Conservation (phyloP, 2,329 filamentous ascomycete species). For the Verticillium longisporum region DNA sequence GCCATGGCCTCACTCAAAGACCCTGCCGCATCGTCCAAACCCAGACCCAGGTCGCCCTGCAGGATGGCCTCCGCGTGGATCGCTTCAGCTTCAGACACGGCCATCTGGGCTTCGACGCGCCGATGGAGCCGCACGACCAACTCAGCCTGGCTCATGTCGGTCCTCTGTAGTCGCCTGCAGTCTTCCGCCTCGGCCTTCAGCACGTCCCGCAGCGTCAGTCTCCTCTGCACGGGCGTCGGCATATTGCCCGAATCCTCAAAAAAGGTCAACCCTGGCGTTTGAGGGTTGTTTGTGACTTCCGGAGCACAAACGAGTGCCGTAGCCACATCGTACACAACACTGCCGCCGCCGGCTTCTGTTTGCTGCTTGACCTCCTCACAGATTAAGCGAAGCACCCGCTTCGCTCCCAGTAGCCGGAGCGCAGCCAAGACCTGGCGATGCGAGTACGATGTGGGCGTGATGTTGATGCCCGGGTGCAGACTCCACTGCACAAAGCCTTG, state of each 20-base stretch:
- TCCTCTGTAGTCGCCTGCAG: slow-evolving; percentile 47
- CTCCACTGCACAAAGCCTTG: slow-evolving; percentile 62
- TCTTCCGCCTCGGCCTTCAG: slow-evolving; percentile 52
- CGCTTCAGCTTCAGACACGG: slow-evolving; percentile 23
- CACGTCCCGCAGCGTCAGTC: slow-evolving; percentile 52
- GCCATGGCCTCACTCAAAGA: slow-evolving; percentile 34
- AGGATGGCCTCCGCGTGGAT: slow-evolving; percentile 33
- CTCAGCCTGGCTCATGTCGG: slow-evolving; percentile 52
- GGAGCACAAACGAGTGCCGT: slow-evolving; percentile 65
- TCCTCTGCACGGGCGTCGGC: slow-evolving; percentile 31
- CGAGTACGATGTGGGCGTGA: slow-evolving; percentile 60
- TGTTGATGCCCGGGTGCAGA: slow-evolving; percentile 45
- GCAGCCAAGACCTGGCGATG: slow-evolving; percentile 62
- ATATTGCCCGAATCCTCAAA: slow-evolving; percentile 28
- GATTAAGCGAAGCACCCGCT: slow-evolving; percentile 52
- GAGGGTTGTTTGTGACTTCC: slow-evolving; percentile 39
- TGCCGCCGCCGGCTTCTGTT: slow-evolving; percentile 50
- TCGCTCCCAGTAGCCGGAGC: slow-evolving; percentile 54
- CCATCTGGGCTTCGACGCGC: slow-evolving; percentile 60
- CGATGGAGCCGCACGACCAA: slow-evolving; percentile 56
- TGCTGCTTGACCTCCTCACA: slow-evolving; percentile 62
- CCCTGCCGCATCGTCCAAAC: slow-evolving; percentile 22
- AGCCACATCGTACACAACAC: slow-evolving; percentile 61
- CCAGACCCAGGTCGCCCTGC: slow-evolving; percentile 33
- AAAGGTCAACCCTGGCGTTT: slow-evolving; percentile 20